phyloP scores from a whole-genome alignment of 2,329 filamentous ascomycete genomes.

The Sclerotinia subarctica region DNA sequence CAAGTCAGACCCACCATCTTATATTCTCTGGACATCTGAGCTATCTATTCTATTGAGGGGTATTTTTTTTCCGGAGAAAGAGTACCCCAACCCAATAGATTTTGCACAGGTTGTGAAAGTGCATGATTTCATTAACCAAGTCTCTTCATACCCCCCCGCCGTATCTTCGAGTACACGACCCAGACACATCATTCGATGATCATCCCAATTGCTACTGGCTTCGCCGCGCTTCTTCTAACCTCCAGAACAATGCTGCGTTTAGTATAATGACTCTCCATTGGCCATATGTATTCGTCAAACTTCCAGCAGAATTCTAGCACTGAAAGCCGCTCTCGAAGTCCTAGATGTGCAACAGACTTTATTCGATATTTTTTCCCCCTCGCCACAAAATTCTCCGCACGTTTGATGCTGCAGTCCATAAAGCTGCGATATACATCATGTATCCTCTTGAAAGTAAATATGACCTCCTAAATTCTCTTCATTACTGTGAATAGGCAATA shows the following conservation, averaged over 20 bases:
- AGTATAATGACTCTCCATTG: slow-evolving; percentile 58
- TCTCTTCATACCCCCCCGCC: slow-evolving; percentile 50
- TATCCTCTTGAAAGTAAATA: slow-evolving; percentile 55
- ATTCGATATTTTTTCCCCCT: slow-evolving; percentile 42
- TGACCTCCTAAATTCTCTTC: slow-evolving; percentile 48
- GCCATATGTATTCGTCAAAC: slow-evolving; percentile 59
- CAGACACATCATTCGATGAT: slow-evolving; percentile 55
- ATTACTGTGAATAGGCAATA: slow-evolving; percentile 58
- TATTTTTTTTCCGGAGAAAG: slow-evolving; percentile 51
- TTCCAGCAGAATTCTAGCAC: slow-evolving; percentile 51
- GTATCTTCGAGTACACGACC: slow-evolving; percentile 52
- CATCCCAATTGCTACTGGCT: slow-evolving; percentile 52
- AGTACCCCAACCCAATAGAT: slow-evolving; percentile 53
- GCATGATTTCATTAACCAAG: slow-evolving; percentile 48
- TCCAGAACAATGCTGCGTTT: slow-evolving; percentile 49
- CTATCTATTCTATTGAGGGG: slow-evolving; percentile 48
- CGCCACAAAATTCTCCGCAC: slow-evolving; percentile 55
- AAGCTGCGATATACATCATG: slow-evolving; percentile 58
- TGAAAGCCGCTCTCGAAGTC: slow-evolving; percentile 54
- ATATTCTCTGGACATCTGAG: slow-evolving; percentile 50
- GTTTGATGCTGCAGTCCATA: slow-evolving; percentile 61
- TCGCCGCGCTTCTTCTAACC: slow-evolving; percentile 45
- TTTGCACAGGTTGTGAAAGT: slow-evolving; percentile 52
- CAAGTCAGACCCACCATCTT: slow-evolving; percentile 51
- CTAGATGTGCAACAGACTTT: slow-evolving; percentile 55